phyloP scores from a whole-genome alignment of 176 grass and related monocot genomes.

The Cenchrus americanus region DNA sequence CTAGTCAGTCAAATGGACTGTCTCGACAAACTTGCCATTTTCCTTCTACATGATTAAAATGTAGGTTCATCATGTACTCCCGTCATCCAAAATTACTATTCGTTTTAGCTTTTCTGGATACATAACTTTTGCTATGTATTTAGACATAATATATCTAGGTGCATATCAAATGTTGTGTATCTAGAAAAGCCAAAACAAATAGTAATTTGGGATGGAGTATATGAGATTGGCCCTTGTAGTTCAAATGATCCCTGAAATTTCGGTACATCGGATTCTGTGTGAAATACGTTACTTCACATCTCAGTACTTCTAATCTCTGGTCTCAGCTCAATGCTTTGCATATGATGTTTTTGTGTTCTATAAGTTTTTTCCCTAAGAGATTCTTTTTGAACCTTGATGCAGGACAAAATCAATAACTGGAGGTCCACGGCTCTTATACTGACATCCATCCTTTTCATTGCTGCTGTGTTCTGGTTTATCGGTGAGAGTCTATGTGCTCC shows the following conservation, averaged over 20 bases:
- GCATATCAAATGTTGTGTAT: no score
- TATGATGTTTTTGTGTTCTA: not conserved
- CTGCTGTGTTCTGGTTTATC: constrained; percentile 74
- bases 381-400: constrained; percentile 37
- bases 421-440: constrained; percentile 77
- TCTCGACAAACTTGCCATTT: constrained; percentile 13
- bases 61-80: not conserved
- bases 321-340: constrained; percentile 16
- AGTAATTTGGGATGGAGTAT: not conserved
- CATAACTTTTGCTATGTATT: no score
- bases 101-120: no score
- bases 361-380: not conserved
- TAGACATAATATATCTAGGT: no score
- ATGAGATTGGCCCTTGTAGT: constrained; percentile 22
- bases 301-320: not conserved
- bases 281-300: not conserved
- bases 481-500: constrained; percentile 43
- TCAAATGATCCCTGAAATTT: constrained; percentile 17
- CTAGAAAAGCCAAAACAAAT: no score
- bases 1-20: not conserved
- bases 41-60: not conserved
- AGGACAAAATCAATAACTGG: constrained; percentile 94
- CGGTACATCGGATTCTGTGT: not conserved
- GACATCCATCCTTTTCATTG: constrained; percentile 87
- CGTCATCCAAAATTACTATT: no score